Base-by-base conservation (phyloP, 2,329 filamentous ascomycete species). In the Ascochyta koolunga region DNA sequence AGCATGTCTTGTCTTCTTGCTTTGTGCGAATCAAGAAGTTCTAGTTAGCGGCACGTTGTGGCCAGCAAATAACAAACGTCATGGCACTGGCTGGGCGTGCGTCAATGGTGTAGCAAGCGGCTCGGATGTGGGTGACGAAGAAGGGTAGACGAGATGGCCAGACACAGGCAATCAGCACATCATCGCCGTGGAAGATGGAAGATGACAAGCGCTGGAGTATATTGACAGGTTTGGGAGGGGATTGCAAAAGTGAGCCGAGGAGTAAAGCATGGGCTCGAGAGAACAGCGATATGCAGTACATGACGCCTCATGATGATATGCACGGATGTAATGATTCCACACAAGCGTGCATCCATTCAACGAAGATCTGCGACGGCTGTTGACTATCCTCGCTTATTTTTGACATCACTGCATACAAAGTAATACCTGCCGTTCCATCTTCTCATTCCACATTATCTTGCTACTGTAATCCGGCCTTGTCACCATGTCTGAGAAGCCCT, bases 401-500 rank as follows among this genome's bases (percentile, higher is more conserved):
- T 40, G 45, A 54, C 19, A 31, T 36, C 36, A 31, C 43, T 37
- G 36, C 37, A 15, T 44, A 45, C 45, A 54, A 45, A 42, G 46
- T 22, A 25, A 33, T 42, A 31, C 31, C 19, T 33, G 18, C 27
- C n/a, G 11, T 43, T 19, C 25, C 25, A 10, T 44, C 29, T 37
- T 19, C 3, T 18, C 25, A 18, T 9, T 4, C 15, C 31, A 16
- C 31, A 33, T 33, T n/a, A 6, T n/a, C 15, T 33, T 16, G n/a
- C 7, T 16, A 9, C n/a, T 16, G 31, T 16, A 6, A 16, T 9
- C 31, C 16, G 8, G 16, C 31, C n/a, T 7, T 27, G 27, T 21
- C 15, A 41, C 13, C 5, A 54, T 54, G 51, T 54, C 51, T 8
- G 45, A 50, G 21, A 54, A 54, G 21, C 51, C 45, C 15, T 45